A percentile compares a stretch with the other conserved stretches of the same genome.
phyloP scores from a whole-genome alignment of 495 filamentous ascomycete species.

The Neurospora pannonica region DNA sequence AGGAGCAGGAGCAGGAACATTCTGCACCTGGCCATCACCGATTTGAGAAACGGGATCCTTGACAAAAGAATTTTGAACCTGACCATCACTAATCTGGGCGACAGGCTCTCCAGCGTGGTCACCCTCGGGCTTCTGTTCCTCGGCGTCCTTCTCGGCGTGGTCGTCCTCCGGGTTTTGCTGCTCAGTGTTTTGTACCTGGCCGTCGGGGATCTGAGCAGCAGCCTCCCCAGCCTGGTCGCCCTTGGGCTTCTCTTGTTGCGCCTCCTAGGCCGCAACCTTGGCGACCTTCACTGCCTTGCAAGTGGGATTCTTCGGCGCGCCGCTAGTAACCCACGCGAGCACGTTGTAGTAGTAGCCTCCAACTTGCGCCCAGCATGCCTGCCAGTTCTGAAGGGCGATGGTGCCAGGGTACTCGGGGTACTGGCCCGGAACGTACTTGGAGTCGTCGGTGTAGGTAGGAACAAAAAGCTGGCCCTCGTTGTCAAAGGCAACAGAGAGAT shows the following conservation, averaged over 20 bases:
- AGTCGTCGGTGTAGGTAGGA: conserved; percentile 36
- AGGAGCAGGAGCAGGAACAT: not conserved
- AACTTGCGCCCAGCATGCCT: conserved; percentile 42
- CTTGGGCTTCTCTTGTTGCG: not conserved
- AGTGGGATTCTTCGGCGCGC: conserved; percentile 45
- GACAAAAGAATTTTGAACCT: not conserved
- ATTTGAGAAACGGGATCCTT: not conserved
- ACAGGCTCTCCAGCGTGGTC: not conserved
- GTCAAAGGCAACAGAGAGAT: conserved; percentile 36
- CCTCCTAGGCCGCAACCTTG: not conserved
- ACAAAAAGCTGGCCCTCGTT: conserved; percentile 29
- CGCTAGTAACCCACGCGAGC: conserved; percentile 38
- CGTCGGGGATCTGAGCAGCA: not conserved
- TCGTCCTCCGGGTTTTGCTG: not conserved
- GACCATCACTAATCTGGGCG: not conserved
- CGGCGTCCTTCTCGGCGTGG: not conserved
- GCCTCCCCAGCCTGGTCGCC: not conserved
- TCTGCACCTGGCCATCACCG: not conserved
- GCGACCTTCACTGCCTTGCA: conserved; percentile 40
- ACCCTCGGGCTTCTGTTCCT: not conserved
- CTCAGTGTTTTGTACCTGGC: not conserved
- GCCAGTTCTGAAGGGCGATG: conserved; percentile 36
- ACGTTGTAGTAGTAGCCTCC: conserved; percentile 42
- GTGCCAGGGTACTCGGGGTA: conserved; percentile 5
- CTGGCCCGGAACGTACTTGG: conserved; percentile 13